Conservation (phyloP, 352 stramenopile genomes). For the Phytophthora citricola region DNA sequence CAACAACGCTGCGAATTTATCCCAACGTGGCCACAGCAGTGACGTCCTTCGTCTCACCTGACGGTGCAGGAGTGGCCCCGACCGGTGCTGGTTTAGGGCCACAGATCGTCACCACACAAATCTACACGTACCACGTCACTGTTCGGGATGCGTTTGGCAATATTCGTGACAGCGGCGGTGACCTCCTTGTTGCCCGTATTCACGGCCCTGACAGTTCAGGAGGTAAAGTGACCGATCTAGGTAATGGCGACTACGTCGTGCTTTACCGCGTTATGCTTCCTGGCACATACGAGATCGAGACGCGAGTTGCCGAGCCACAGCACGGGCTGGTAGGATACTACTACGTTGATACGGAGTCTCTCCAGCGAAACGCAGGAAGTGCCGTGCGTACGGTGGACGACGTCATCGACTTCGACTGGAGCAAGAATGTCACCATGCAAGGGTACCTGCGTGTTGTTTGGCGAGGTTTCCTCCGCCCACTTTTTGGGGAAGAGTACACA, state of each 20-base stretch:
- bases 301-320: constrained; percentile 33
- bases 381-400: constrained; percentile 39
- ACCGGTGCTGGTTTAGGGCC: constrained; percentile 34
- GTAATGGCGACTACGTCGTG: constrained; percentile 53
- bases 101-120: constrained; percentile 31
- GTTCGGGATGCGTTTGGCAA: constrained; percentile 59
- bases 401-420: constrained; percentile 53
- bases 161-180: constrained; percentile 39
- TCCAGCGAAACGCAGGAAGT: constrained; percentile 25
- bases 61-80: constrained; percentile 6
- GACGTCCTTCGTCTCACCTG: constrained; percentile 42
- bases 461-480: constrained; percentile 50
- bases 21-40: constrained; percentile 40
- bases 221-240: constrained; percentile 39
- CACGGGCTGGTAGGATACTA: constrained; percentile 48
- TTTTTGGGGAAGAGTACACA: constrained; percentile 52
- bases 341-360: constrained; percentile 32
- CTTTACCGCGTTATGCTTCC: constrained; percentile 38
- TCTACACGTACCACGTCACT: constrained; percentile 42
- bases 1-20: constrained; percentile 28
- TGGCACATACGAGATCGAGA: constrained; percentile 60
- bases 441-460: constrained; percentile 53
- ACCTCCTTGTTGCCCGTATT: constrained; percentile 46
- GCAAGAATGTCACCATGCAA: constrained; percentile 42
- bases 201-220: constrained; percentile 39